These are phyloP conservation scores for Diutina pseudorugosa DNA, from an alignment of 1,139 yeast species.

Conservation along the genomic window DNA sequence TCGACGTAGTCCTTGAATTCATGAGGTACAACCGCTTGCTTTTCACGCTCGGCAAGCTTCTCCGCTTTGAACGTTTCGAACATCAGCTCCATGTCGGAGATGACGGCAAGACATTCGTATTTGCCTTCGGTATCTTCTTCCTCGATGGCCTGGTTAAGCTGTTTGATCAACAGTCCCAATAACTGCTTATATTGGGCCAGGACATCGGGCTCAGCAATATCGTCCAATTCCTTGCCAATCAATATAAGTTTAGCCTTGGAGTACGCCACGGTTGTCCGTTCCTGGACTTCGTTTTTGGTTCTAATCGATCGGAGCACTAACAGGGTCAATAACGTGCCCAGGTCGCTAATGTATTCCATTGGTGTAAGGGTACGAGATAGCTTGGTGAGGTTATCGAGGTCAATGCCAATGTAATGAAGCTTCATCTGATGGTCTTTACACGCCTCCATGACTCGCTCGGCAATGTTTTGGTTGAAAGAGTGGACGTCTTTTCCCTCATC, in stretches of 20 bases:
- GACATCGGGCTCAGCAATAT: slow-evolving; percentile 23
- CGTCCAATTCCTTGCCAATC: slow-evolving; percentile 43
- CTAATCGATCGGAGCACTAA: slow-evolving; percentile 36
- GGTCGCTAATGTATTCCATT: slow-evolving; percentile 39
- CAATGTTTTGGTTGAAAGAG: slow-evolving; percentile 33
- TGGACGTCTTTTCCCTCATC: slow-evolving; percentile 15
- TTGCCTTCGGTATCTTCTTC: slow-evolving; percentile 37
- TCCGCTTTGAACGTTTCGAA: slow-evolving; percentile 31
- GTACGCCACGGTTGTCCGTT: slow-evolving; percentile 39
- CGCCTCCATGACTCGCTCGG: slow-evolving; percentile 34
- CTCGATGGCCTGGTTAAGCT: slow-evolving; percentile 38
- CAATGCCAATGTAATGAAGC: slow-evolving; percentile 28
- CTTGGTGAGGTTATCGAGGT: slow-evolving; percentile 34
- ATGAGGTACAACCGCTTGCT: background rate
- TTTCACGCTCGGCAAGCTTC: background rate
- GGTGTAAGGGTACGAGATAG: slow-evolving; percentile 31
- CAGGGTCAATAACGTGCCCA: slow-evolving; percentile 45
- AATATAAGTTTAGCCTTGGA: slow-evolving; percentile 43
- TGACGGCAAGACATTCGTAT: slow-evolving; percentile 48
- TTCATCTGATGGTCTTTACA: slow-evolving; percentile 35
- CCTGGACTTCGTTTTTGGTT: slow-evolving; percentile 35
- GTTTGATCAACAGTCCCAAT: slow-evolving; percentile 37
- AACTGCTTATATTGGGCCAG: slow-evolving; percentile 38
- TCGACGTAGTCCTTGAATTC: background rate
- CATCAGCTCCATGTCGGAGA: slow-evolving; percentile 52